Evolutionary conservation across 1,284 basidiomycete genomes (phyloP).

Genomic region (Trichosporon sp.): DNA sequence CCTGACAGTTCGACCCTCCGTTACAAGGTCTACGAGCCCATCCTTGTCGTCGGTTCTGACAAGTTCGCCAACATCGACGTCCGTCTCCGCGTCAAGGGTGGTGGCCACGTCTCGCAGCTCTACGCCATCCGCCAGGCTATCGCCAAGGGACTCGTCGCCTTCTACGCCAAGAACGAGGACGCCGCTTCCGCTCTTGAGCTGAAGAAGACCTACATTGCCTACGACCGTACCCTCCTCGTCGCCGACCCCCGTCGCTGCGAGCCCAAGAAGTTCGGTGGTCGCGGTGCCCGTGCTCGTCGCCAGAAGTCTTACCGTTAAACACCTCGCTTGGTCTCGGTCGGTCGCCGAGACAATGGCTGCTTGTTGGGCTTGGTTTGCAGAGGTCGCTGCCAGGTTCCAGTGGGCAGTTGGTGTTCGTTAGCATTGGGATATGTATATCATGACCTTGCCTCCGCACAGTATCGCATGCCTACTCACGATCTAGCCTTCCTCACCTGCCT

Average conservation of each 20-base stretch:
- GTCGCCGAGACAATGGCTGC: constrained; percentile 3
- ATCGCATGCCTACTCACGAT: not conserved
- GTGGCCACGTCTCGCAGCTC: constrained; percentile 98
- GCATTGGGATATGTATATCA: constrained; percentile 30
- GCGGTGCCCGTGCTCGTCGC: constrained; percentile 90
- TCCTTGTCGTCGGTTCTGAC: constrained; percentile 84
- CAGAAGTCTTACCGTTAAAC: constrained; percentile 95
- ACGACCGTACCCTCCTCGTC: constrained; percentile 91
- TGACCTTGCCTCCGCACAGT: constrained; percentile 13
- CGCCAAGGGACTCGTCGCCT: constrained; percentile 91
- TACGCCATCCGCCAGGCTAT: constrained; percentile 99
- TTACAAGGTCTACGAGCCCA: constrained; percentile 96
- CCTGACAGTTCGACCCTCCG: constrained; percentile 71
- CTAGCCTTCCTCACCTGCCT: too few species aligned
- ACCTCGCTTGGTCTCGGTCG: constrained; percentile 9
- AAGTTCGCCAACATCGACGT: constrained; percentile 84
- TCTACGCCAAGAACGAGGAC: constrained; percentile 98
- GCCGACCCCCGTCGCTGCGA: constrained; percentile 99
- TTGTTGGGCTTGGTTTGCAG: constrained; percentile 9
- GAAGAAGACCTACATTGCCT: constrained; percentile 92
- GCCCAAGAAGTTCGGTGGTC: constrained; percentile 98
- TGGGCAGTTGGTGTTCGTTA: constrained; percentile 18
- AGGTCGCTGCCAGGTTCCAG: constrained; percentile 18
- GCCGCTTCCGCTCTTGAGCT: constrained; percentile 93
- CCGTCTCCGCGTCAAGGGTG: constrained; percentile 96